Evolutionary conservation across 192 early-diverging fungal genomes (phyloP).

Genomic region (Umbelopsis isabellina): DNA sequence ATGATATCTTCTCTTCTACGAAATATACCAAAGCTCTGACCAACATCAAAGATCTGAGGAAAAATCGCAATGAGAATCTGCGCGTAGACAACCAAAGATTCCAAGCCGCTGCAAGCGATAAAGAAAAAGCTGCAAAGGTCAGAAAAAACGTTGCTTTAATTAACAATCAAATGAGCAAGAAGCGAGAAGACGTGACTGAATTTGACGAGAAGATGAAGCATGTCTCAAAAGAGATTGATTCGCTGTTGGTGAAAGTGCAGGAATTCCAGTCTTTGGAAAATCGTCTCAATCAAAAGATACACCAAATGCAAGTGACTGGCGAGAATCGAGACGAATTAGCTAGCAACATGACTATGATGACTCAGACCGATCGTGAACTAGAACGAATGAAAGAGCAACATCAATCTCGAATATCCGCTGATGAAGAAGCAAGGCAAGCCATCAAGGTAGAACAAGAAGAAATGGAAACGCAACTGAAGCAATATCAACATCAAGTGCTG

Average conservation of each 20-base stretch:
- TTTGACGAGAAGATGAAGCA: slow-evolving; percentile 22
- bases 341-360: slow-evolving; percentile 9
- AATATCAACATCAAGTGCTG: slow-evolving; percentile 37
- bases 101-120: slow-evolving; percentile 67
- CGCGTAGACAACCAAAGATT: slow-evolving; percentile 67
- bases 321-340: slow-evolving; percentile 37
- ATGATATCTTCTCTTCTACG: slow-evolving; percentile 96
- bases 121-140: slow-evolving; percentile 72
- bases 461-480: slow-evolving; percentile 32
- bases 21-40: slow-evolving; percentile 91
- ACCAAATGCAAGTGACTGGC: slow-evolving; percentile 24
- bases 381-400: slow-evolving; percentile 55
- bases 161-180: slow-evolving; percentile 2
- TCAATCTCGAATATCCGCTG: slow-evolving; percentile 32
- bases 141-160: slow-evolving; percentile 21
- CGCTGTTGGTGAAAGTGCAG: slow-evolving; percentile 14
- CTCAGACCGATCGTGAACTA: slow-evolving; percentile 68
- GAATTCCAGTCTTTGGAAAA: slow-evolving; percentile 11
- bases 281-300: slow-evolving; percentile 17
- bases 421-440: slow-evolving; percentile 38
- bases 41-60: slow-evolving; percentile 75
- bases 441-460: slow-evolving; percentile 28
- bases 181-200: neutral
- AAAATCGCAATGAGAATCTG: slow-evolving; percentile 67
- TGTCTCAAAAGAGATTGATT: slow-evolving; percentile 6